Conservation (phyloP, 1,284 basidiomycete genomes). For the Sphaerobolus stellatus region DNA sequence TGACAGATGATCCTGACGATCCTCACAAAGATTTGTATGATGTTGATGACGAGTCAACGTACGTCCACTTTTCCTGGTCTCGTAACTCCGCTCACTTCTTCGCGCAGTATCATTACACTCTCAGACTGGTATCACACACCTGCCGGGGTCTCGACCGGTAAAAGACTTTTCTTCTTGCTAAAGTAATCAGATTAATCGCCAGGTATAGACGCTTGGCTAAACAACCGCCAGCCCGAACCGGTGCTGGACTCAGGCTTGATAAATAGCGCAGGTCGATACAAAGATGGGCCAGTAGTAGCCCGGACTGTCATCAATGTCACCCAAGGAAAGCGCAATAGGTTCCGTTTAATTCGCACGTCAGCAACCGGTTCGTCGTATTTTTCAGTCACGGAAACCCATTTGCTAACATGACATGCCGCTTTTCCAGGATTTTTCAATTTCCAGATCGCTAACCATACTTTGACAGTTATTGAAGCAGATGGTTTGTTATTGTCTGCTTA, state of each 20-base stretch:
- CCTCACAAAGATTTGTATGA: conserved; percentile 12
- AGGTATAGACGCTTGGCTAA: conserved; percentile 15
- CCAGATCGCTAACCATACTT: conserved; percentile 36
- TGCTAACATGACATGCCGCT: neutral
- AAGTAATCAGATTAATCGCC: conserved; percentile 19
- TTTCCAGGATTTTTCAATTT: conserved; percentile 19
- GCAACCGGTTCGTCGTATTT: neutral
- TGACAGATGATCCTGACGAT: conserved; percentile 15
- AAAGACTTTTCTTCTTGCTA: neutral
- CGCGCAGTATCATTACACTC: too few species aligned
- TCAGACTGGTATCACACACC: conserved; percentile 29
- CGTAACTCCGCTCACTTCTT: neutral
- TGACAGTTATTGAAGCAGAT: conserved; percentile 39
- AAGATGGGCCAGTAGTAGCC: conserved; percentile 33
- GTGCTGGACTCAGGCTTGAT: conserved; percentile 39
- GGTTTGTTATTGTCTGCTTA: conserved; percentile 27
- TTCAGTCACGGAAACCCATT: neutral
- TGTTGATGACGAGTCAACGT: conserved; percentile 21
- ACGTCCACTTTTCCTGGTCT: neutral
- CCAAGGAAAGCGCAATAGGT: conserved; percentile 28
- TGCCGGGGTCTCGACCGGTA: conserved; percentile 8
- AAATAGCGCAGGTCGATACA: conserved; percentile 43
- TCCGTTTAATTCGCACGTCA: conserved; percentile 1
- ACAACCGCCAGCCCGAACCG: conserved; percentile 12
- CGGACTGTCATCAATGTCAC: conserved; percentile 35